phyloP scores from a whole-genome alignment of 352 stramenopile species.

The Globisporangium nunn region DNA sequence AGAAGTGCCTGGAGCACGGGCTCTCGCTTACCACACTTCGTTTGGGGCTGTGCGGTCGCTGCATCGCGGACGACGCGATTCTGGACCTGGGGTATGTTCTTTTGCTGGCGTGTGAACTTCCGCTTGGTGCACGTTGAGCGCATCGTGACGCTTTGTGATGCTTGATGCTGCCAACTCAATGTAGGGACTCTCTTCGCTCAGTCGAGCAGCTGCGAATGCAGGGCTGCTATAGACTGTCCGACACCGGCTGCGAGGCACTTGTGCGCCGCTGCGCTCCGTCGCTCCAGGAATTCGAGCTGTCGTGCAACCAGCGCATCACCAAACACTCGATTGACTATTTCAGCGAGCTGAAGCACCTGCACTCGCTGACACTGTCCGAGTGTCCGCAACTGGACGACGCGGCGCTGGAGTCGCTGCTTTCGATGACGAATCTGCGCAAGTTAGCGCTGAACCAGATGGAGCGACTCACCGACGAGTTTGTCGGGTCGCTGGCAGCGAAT shows the following conservation, averaged over 20 bases:
- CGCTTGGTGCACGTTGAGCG: not conserved
- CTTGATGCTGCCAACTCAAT: slow-evolving; percentile 3
- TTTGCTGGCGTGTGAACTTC: not conserved
- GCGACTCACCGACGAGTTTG: slow-evolving; percentile 52
- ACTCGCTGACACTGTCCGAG: slow-evolving; percentile 64
- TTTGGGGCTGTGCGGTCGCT: slow-evolving; percentile 69
- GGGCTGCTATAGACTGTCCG: slow-evolving; percentile 72
- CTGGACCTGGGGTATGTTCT: slow-evolving; percentile 41
- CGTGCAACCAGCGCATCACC: slow-evolving; percentile 79
- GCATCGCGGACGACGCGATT: slow-evolving; percentile 69
- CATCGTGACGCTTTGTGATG: not conserved
- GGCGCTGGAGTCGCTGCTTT: slow-evolving; percentile 46
- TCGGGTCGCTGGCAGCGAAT: slow-evolving; percentile 31
- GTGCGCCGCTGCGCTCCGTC: slow-evolving; percentile 65
- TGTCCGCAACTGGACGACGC: slow-evolving; percentile 68
- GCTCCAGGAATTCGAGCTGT: slow-evolving; percentile 68
- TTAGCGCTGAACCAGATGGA: slow-evolving; percentile 77
- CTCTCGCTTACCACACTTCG: slow-evolving; percentile 46
- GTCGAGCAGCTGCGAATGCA: slow-evolving; percentile 67
- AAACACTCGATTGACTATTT: slow-evolving; percentile 70
- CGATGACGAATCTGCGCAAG: slow-evolving; percentile 57
- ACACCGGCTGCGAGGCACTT: slow-evolving; percentile 51
- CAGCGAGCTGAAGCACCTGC: slow-evolving; percentile 52
- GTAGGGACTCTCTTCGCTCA: slow-evolving; percentile 40
- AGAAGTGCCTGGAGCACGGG: slow-evolving; percentile 34